Conservation (phyloP, 306 rosid species). For the Sindora glabra region DNA sequence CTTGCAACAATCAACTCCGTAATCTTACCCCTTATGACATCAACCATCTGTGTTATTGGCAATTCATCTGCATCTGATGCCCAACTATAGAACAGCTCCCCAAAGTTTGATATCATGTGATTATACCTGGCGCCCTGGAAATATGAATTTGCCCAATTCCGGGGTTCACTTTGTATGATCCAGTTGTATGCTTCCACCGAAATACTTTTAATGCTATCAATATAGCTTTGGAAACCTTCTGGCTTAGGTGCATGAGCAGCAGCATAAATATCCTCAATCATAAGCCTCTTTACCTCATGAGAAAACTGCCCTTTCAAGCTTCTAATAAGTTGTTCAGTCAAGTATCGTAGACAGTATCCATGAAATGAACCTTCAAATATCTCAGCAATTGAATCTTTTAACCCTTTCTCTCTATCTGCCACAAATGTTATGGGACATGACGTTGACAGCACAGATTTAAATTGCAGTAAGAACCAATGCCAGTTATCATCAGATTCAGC, state of each 20-base stretch:
- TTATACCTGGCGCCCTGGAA: conserved; percentile 88
- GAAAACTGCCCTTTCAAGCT: conserved; percentile 91
- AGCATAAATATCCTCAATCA: conserved; percentile 75
- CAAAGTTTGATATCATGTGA: conserved; percentile 85
- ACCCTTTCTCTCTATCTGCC: conserved; percentile 79
- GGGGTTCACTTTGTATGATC: conserved; percentile 80
- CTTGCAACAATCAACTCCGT: conserved; percentile 69
- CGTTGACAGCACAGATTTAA: conserved; percentile 67
- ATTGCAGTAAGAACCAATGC: conserved; percentile 85
- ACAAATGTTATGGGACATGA: conserved; percentile 78
- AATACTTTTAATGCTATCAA: conserved; percentile 68
- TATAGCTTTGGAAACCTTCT: conserved; percentile 62
- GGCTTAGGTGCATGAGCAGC: conserved; percentile 71
- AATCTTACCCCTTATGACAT: conserved; percentile 68
- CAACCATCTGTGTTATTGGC: conserved; percentile 97
- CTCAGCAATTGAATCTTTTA: conserved; percentile 64
- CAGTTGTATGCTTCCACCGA: conserved; percentile 79
- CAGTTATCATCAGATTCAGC: conserved; percentile 87
- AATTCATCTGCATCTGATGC: conserved; percentile 77
- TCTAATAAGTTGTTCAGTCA: conserved; percentile 79
- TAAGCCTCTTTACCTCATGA: conserved; percentile 88
- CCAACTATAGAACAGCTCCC: conserved; percentile 90
- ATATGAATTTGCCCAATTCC: conserved; percentile 75
- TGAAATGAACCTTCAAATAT: conserved; percentile 73
- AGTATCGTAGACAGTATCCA: conserved; percentile 72